Percentiles rank a stretch among this genome's conserved stretches.
Evolutionary conservation across 352 stramenopile genomes (phyloP).

Genomic region (Albugo candida): DNA sequence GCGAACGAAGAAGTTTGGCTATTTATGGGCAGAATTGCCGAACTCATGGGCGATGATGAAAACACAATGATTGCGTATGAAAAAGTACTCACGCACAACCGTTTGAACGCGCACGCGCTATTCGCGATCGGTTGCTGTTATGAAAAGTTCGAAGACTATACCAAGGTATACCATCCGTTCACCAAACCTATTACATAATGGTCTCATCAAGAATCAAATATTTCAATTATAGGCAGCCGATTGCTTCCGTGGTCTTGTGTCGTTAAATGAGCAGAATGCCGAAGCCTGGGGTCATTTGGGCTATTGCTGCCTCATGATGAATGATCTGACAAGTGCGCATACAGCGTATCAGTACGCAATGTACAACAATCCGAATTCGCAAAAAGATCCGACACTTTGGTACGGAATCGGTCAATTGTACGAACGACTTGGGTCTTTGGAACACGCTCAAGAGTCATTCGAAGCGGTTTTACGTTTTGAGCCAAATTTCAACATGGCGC

Average conservation of each 20-base stretch:
- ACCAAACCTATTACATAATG: background rate
- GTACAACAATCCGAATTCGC: constrained; percentile 78
- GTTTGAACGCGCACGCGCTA: constrained; percentile 57
- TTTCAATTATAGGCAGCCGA: constrained; percentile 23
- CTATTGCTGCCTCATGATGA: constrained; percentile 81
- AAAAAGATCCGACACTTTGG: constrained; percentile 77
- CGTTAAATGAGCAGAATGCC: constrained; percentile 68
- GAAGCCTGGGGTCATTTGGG: constrained; percentile 68
- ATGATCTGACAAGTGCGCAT: constrained; percentile 72
- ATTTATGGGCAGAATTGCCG: constrained; percentile 61
- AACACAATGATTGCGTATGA: constrained; percentile 79
- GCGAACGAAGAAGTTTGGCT: constrained; percentile 74
- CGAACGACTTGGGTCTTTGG: constrained; percentile 58
- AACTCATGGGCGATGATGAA: constrained; percentile 80
- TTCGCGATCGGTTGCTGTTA: constrained; percentile 75
- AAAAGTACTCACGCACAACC: constrained; percentile 77
- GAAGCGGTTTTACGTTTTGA: constrained; percentile 70
- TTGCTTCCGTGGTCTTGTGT: constrained; percentile 70
- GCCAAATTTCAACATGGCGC: constrained; percentile 73
- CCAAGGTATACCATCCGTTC: constrained; percentile 14
- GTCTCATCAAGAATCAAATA: background rate
- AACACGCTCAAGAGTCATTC: constrained; percentile 74
- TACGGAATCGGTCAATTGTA: constrained; percentile 78
- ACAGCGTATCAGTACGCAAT: constrained; percentile 78
- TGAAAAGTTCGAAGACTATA: constrained; percentile 76